Percentiles rank a stretch among this genome's conserved stretches.
phyloP scores from a whole-genome alignment of 2,329 filamentous ascomycete species.

The Pestalotiopsis sp. region DNA sequence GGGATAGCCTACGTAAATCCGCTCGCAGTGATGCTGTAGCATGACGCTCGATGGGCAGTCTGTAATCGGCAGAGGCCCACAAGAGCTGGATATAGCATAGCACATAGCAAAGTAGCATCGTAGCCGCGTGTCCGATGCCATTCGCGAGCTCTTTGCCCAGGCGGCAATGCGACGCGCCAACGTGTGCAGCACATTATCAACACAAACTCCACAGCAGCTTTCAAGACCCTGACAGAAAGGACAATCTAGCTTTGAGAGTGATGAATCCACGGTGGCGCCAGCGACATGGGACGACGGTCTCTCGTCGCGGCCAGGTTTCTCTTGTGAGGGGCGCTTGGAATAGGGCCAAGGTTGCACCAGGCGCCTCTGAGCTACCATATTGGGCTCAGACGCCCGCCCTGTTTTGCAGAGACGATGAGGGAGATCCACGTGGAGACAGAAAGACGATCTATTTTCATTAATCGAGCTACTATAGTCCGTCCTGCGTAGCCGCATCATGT shows the following conservation, averaged over 20 bases:
- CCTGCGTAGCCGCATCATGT: background rate
- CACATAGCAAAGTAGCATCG: background rate
- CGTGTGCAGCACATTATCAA: constrained; percentile 2
- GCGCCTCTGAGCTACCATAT: constrained; percentile 7
- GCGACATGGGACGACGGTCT: background rate
- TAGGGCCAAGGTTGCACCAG: background rate
- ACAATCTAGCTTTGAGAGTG: background rate
- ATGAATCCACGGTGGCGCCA: background rate
- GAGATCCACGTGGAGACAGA: constrained; percentile 8
- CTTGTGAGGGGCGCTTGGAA: background rate
- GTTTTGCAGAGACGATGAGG: background rate
- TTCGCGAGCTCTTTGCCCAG: background rate
- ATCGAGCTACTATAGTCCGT: background rate
- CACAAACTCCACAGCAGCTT: background rate
- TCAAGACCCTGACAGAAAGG: constrained; percentile 1
- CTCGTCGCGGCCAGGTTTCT: background rate
- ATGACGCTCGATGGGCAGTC: background rate
- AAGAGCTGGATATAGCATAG: background rate
- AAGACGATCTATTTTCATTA: background rate
- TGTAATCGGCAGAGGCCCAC: background rate
- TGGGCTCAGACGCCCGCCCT: background rate
- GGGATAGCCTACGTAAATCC: background rate
- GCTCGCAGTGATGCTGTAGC: background rate
- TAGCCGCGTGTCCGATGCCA: background rate
- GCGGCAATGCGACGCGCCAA: background rate